Evolutionary conservation across 257 asterid species (phyloP).

Genomic region (Salvia hispanica): DNA sequence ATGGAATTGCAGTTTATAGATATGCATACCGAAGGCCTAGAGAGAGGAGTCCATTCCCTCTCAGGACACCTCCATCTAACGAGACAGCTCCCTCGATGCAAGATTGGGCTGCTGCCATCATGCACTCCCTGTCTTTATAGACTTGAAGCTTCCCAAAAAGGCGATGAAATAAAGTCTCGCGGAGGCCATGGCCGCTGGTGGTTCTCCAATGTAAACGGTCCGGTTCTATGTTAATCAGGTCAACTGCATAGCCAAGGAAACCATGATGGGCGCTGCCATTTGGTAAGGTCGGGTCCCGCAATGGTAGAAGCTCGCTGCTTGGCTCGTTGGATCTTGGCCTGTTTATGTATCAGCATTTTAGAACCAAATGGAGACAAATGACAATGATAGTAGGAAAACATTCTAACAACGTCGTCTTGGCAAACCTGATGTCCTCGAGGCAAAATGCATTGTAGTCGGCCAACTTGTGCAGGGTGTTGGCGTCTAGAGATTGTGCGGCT

Average conservation of each 20-base stretch:
- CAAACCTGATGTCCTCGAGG: conserved; percentile 59
- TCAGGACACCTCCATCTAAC: conserved; percentile 63
- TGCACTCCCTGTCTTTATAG: conserved; percentile 40
- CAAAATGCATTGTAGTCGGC: conserved; percentile 48
- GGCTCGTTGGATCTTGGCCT: conserved; percentile 40
- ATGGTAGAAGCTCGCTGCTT: conserved; percentile 31
- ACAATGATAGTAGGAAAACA: neutral
- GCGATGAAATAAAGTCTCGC: conserved; percentile 57
- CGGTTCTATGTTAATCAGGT: conserved; percentile 44
- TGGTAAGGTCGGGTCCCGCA: conserved; percentile 47
- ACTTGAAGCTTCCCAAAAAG: conserved; percentile 75
- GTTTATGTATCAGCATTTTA: conserved; percentile 23
- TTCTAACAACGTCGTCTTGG: neutral
- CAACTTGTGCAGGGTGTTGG: conserved; percentile 30
- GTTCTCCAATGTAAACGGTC: conserved; percentile 38
- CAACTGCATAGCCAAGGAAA: conserved; percentile 58
- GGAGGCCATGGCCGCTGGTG: conserved; percentile 46
- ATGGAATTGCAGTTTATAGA: neutral
- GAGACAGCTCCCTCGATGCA: conserved; percentile 61
- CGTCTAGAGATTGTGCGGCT: conserved; percentile 42
- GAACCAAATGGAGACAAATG: neutral
- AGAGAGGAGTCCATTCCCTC: conserved; percentile 50
- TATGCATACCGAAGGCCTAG: conserved; percentile 48
- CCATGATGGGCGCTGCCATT: conserved; percentile 53
- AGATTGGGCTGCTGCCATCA: conserved; percentile 60